Base-by-base conservation (phyloP, 495 filamentous ascomycete species). In the Tuber brumale region DNA sequence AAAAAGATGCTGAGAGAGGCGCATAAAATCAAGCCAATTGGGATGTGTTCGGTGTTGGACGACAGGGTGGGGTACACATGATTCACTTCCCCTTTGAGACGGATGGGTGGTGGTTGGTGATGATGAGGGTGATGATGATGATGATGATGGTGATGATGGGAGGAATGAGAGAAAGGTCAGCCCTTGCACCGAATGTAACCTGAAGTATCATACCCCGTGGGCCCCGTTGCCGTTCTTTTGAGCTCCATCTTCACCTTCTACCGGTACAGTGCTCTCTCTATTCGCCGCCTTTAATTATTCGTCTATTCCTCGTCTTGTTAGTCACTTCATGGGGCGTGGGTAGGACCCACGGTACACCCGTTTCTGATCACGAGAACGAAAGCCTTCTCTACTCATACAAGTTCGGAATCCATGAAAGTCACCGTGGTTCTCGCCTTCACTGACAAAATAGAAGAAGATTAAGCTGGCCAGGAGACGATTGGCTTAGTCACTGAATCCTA, bases 11-110 rank as follows among this genome's bases (percentile, higher is more conserved):
- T 57, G 51, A 27, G 51, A 27, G 51, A 27, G 51, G 51, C 18
- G 23, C n/a, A 27, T 57, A 57, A 27, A 27, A 8, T 57, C 23
- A 57, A 27, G 51, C 51, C 51, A 57, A 57, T 57, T 57, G n/a
- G 51, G 21, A 7, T 57, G 48, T 8, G n/a, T 14, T 61, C n/a
- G 51, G n/a, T n/a, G 12, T 31, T 31, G 51, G n/a, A 61, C 12
- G 48, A 18, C 23, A n/a, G 48, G 72, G 76, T 74, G 70, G 75
- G 77, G 72, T 75, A 78, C 77, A 79, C 77, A 78, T 79, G 77
- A 80, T 80, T 72, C 73, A 79, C 72, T 75, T 80, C 61, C 73
- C 77, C 79, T 57, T 66, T 66, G 78, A 76, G 76, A 18, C 14
- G 44, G 44, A 70, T 61, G 75, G 76, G 76, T 27, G n/a, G 1